phyloP scores from a whole-genome alignment of 768 basidiomycete species.

The Psilocybe sp. region DNA sequence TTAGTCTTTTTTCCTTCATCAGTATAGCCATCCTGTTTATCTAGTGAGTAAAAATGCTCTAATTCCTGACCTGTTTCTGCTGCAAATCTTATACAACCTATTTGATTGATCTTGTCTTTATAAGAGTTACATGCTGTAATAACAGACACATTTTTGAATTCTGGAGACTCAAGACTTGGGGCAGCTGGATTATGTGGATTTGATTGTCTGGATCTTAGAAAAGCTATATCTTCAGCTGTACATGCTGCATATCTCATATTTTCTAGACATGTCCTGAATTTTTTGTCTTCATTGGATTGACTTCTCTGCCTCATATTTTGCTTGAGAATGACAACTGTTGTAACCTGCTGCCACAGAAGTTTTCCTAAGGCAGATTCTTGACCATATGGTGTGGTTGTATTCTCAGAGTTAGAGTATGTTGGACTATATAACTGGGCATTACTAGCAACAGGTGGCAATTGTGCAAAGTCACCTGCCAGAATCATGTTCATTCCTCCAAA shows the following conservation, averaged over 20 bases:
- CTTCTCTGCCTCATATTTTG: conserved; percentile 31
- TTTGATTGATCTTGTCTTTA: conserved; percentile 29
- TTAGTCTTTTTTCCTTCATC: background rate
- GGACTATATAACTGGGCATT: conserved; percentile 15
- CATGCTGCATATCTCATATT: conserved; percentile 32
- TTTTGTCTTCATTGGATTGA: conserved; percentile 18
- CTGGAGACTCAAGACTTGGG: conserved; percentile 2
- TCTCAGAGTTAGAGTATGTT: conserved; percentile 1
- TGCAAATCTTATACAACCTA: conserved; percentile 26
- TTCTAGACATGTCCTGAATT: conserved; percentile 24
- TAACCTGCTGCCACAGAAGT: conserved; percentile 31
- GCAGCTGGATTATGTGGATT: conserved; percentile 14
- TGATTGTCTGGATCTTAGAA: conserved; percentile 23
- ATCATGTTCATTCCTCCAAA: conserved; percentile 40
- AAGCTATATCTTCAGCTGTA: conserved; percentile 19
- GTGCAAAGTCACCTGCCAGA: conserved; percentile 47
- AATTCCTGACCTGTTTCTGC: conserved; percentile 19
- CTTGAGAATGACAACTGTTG: conserved; percentile 29
- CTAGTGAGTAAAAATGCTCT: conserved; percentile 25
- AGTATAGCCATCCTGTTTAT: conserved; percentile 7
- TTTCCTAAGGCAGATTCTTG: conserved; percentile 24
- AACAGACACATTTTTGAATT: conserved; percentile 28
- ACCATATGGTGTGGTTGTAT: background rate
- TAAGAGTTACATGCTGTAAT: conserved; percentile 30
- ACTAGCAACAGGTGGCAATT: conserved; percentile 30